Evolutionary conservation across 1,139 yeast genomes (phyloP), one percentile per base, ranked within the genome.

Genomic region (Groenewaldozyma sp.): DNA sequence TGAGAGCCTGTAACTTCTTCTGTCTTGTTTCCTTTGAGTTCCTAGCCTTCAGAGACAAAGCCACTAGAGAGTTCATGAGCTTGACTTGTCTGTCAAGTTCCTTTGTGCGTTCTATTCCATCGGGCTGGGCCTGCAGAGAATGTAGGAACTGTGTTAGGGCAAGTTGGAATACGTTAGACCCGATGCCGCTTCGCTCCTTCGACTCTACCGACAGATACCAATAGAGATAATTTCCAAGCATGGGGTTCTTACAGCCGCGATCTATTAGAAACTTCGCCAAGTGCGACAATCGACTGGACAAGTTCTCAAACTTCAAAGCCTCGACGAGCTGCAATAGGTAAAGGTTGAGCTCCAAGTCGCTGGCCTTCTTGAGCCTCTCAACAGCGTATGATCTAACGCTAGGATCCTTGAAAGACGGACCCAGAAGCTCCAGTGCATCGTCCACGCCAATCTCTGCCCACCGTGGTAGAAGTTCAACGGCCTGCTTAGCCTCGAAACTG

Each of bases 181-280:
- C 37, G 2, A 41, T 36, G 3, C 41, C 44, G 2, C 38, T 28
- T 11, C 34, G 41, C 28, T 50, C 54, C 24, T 50, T 49, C 28
- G 84, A 74, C 54, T 88, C 96, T 1, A 93, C 95, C 49, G 79
- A 81, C 37, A 91, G 73, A 54, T 81, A 86, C 97, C 98, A 91
- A 56, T 86, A 88, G 46, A 91, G 78, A 55, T 74, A 86, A 54
- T 81, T 87, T 0, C 95, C 94, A 26, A 91, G 64, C 14, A 73
- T 65, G 19, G 74, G 73, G 54, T 81, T 82, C 21, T 73, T 68
- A 1, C 80, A 69, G 0, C 95, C 79, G 38, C 91, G 68, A 26
- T 77, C 78, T 34, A 88, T 80, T 34, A 93, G 65, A 54, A 91
- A 88, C 44, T 74, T 74, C 0, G 94, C 93, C 42, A 88, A 64